Conservation (phyloP, 768 basidiomycete species). For the Pulveroboletus ravenelii region DNA sequence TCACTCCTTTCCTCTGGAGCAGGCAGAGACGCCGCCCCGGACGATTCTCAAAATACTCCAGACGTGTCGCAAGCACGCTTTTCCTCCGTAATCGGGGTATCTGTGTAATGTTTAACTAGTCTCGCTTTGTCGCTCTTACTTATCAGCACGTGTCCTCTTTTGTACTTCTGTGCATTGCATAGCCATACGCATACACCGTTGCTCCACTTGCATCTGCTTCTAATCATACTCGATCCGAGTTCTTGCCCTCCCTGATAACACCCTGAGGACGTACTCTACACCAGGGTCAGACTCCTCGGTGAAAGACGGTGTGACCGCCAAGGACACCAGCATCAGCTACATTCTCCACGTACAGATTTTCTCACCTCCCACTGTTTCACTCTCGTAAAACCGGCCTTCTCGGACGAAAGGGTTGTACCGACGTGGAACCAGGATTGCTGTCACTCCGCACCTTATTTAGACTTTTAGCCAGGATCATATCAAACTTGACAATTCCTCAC, state of each 20-base stretch:
- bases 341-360: conserved; percentile 9
- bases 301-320: conserved; percentile 5
- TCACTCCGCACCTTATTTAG: conserved; percentile 17
- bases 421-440: conserved; percentile 11
- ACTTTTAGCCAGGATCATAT: conserved; percentile 22
- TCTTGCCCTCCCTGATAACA: neutral
- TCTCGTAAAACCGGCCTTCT: conserved; percentile 2
- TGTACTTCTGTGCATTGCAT: conserved; percentile 26
- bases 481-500: conserved; percentile 12
- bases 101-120: conserved; percentile 8
- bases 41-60: conserved; percentile 21
- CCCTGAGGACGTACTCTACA: neutral
- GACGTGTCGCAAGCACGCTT: conserved; percentile 20
- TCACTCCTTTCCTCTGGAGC: conserved; percentile 56
- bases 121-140: conserved; percentile 9
- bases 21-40: conserved; percentile 23
- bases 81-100: conserved; percentile 21
- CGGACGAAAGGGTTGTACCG: conserved; percentile 10
- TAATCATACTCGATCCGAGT: conserved; percentile 14
- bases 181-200: conserved; percentile 14
- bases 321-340: neutral
- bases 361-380: conserved; percentile 5
- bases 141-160: conserved; percentile 13
- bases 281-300: conserved; percentile 8
- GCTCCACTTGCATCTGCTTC: conserved; percentile 16